Evolutionary conservation across 768 basidiomycete genomes (phyloP).

Genomic region (Lanmaoa pseudosensibilis): DNA sequence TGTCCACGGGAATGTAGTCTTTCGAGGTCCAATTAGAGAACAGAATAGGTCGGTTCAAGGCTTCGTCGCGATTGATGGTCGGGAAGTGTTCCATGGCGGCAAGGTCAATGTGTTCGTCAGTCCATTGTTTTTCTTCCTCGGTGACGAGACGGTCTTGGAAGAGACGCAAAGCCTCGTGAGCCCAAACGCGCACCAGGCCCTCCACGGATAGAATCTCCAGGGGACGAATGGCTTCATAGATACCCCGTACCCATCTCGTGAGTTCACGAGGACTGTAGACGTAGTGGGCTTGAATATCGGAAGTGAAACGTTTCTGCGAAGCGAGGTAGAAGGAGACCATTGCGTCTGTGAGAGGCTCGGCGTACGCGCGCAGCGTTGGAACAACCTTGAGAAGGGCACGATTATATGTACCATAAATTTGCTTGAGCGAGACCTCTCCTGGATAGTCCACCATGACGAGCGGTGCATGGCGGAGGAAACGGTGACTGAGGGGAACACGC

Average conservation of each 20-base stretch:
- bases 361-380: constrained; percentile 88
- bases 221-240: constrained; percentile 95
- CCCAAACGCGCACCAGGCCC: constrained; percentile 96
- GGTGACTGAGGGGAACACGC: constrained; percentile 95
- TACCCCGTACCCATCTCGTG: constrained; percentile 95
- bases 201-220: constrained; percentile 92
- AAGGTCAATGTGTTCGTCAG: constrained; percentile 86
- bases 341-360: constrained; percentile 92
- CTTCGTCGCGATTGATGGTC: constrained; percentile 83
- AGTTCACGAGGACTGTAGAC: constrained; percentile 99
- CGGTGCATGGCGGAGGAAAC: constrained; percentile 97
- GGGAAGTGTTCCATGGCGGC: constrained; percentile 91
- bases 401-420: constrained; percentile 98
- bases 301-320: constrained; percentile 92
- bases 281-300: constrained; percentile 97
- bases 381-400: constrained; percentile 94
- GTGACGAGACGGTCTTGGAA: constrained; percentile 97
- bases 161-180: constrained; percentile 93
- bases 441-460: constrained; percentile 99
- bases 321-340: constrained; percentile 96
- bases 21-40: constrained; percentile 99
- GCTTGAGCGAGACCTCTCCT: constrained; percentile 92
- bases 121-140: constrained; percentile 93
- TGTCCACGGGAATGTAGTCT: constrained; percentile 92
- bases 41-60: constrained; percentile 84